Conservation (phyloP, 345 rosid genomes). For the Syzygium aromaticum region DNA sequence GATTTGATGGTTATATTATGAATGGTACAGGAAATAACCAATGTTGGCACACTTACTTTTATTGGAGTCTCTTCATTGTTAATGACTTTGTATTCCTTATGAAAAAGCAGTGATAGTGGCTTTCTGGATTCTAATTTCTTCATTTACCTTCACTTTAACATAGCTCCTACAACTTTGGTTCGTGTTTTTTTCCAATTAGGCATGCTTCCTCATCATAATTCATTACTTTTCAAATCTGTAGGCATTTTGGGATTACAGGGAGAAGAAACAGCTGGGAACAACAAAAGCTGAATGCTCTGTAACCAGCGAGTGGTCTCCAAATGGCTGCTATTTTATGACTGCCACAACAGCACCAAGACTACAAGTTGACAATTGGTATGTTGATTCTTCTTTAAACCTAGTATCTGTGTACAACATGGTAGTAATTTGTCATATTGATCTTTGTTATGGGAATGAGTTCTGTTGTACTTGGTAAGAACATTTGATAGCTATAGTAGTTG, state of each 20-base stretch:
- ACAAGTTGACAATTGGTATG: conserved; percentile 92
- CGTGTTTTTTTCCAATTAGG: background rate
- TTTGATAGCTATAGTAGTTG: background rate
- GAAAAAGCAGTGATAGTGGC: background rate
- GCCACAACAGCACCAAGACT: conserved; percentile 97
- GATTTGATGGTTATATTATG: background rate
- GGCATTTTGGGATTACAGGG: conserved; percentile 84
- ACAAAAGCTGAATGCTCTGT: conserved; percentile 90
- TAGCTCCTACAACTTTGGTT: background rate
- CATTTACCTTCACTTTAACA: background rate
- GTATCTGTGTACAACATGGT: background rate
- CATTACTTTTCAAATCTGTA: conserved; percentile 11
- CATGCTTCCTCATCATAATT: background rate
- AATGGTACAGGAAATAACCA: background rate
- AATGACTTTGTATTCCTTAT: background rate
- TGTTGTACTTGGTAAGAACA: background rate
- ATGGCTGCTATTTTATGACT: conserved; percentile 85
- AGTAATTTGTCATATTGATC: background rate
- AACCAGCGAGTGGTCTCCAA: conserved; percentile 89
- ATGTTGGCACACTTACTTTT: background rate
- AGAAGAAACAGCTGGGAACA: conserved; percentile 59
- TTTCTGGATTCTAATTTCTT: background rate
- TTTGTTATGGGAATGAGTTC: background rate
- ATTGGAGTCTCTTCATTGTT: background rate
- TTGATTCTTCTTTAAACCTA: background rate